Evolutionary conservation across 1,284 basidiomycete genomes (phyloP).

Genomic region (Chalciporus sp.): DNA sequence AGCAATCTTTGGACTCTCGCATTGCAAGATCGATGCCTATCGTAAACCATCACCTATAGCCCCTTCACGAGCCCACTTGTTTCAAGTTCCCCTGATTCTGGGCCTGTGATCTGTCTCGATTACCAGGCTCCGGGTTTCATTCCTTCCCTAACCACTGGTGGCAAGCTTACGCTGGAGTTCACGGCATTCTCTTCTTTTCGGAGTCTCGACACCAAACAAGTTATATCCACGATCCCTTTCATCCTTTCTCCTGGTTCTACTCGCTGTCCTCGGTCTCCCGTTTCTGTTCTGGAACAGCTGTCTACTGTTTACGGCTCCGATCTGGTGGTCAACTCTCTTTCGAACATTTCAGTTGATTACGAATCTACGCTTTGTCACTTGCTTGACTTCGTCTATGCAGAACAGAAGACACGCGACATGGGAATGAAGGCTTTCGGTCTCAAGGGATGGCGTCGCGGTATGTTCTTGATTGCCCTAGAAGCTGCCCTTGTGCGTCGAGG

Average conservation of each 20-base stretch:
- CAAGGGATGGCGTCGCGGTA: constrained; percentile 49
- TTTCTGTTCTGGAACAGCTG: constrained; percentile 26
- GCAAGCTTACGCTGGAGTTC: constrained; percentile 26
- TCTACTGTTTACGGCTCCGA: constrained; percentile 31
- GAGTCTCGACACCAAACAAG: constrained; percentile 17
- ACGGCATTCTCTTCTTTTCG: constrained; percentile 32
- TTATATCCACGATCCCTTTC: constrained; percentile 33
- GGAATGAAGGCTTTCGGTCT: constrained; percentile 40
- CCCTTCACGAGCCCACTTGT: constrained; percentile 3
- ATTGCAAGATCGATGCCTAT: neutral
- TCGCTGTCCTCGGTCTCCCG: constrained; percentile 26
- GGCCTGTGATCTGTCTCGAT: constrained; percentile 27
- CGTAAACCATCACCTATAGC: neutral
- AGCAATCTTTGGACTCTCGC: neutral
- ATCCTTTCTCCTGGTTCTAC: constrained; percentile 17
- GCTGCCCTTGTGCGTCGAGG: constrained; percentile 47
- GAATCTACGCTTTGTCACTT: constrained; percentile 24
- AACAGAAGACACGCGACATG: constrained; percentile 22
- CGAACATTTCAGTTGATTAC: constrained; percentile 46
- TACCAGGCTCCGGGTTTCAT: constrained; percentile 7
- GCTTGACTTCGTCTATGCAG: constrained; percentile 35
- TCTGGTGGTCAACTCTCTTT: constrained; percentile 42
- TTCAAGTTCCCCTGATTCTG: constrained; percentile 4
- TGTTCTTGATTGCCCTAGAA: constrained; percentile 54
- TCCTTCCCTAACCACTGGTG: constrained; percentile 11